Evolutionary conservation across 805 yeast genomes (phyloP), one percentile per base, ranked within the genome.

Genomic region (Kodamaea hsintzibuensis): DNA sequence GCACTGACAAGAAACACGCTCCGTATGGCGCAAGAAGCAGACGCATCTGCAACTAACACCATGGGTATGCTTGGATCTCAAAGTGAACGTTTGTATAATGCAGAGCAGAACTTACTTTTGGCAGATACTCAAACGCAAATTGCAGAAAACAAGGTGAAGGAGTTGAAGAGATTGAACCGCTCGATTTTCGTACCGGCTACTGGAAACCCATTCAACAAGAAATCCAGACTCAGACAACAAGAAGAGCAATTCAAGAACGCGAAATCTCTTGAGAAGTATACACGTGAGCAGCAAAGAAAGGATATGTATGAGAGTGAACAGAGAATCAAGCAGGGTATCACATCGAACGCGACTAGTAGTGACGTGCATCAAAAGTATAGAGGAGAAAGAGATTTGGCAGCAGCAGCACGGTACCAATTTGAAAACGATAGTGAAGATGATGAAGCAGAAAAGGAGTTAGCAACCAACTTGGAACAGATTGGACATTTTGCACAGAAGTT

Each of bases 1-100:
- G 86, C 89, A 13, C 84, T 92, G 40, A 88, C 98, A 0, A 82
- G 96, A 64, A 91, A 91, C 62, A 91, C 96, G 0, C 72, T 95
- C 55, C 62, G 76, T 55, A 76, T 76, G 79, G 80, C 79, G 2
- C 77, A 75, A 56, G 79, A 76, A 59, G 79, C 80, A 9, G 79
- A 76, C 53, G 78, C 78, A 3, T 68, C 74, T 12, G 80, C 73
- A 13, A 69, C 76, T 16, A 92, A 93, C 66, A 88, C 98, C 0
- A 71, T 93, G 57, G 98, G 97, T 27, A 83, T 90, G 83, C 79
- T 95, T 48, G 99, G 99, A 22, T 82, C 92, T n/a, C 98, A 95
- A 70, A 85, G 95, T 54, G 97, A 91, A 66, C 79, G 90, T 48
- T 76, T 95, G 58, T 89, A 87, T 68, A 84, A 83, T 63, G 85